These are phyloP conservation scores for Discostella stelligeroides DNA, from an alignment of 108 stramenopile species.

Conservation along the genomic window DNA sequence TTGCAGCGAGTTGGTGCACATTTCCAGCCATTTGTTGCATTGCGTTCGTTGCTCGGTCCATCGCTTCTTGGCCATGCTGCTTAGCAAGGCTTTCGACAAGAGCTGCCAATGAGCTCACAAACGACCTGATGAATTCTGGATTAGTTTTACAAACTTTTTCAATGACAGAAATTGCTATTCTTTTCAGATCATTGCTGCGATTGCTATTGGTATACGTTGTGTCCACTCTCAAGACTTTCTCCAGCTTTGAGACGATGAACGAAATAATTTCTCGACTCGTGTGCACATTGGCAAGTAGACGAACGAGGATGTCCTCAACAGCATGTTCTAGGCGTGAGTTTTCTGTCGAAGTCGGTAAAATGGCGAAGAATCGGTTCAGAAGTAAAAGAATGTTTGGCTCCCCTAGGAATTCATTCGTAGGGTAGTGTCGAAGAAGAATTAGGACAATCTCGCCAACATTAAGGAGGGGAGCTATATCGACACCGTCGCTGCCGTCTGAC, in stretches of 20 bases:
- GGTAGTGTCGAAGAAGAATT: conserved; percentile 26
- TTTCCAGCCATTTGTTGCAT: conserved; percentile 50
- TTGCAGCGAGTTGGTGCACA: conserved; percentile 46
- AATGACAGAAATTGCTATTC: conserved; percentile 58
- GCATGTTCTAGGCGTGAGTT: conserved; percentile 1
- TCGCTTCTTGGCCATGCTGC: conserved; percentile 42
- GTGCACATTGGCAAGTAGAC: conserved; percentile 14
- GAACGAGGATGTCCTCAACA: conserved; percentile 25
- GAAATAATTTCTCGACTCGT: conserved; percentile 16
- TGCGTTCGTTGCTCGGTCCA: conserved; percentile 9
- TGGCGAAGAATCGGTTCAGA: conserved; percentile 8
- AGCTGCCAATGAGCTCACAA: conserved; percentile 50
- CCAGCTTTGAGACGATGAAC: conserved; percentile 23
- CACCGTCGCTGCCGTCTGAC: conserved; percentile 7
- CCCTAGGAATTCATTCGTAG: conserved; percentile 14
- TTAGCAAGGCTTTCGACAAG: conserved; percentile 48
- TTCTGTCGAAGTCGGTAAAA: conserved; percentile 8
- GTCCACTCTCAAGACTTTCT: conserved; percentile 20
- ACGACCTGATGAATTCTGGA: conserved; percentile 49
- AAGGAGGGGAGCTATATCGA: neutral
- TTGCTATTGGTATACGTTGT: neutral
- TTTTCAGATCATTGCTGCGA: conserved; percentile 7
- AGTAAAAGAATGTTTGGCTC: conserved; percentile 8
- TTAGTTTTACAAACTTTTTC: conserved; percentile 41
- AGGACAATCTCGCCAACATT: conserved; percentile 21